Evolutionary conservation across 345 rosid genomes (phyloP), one percentile per base, ranked within the genome.

Genomic region (Brassica incana): DNA sequence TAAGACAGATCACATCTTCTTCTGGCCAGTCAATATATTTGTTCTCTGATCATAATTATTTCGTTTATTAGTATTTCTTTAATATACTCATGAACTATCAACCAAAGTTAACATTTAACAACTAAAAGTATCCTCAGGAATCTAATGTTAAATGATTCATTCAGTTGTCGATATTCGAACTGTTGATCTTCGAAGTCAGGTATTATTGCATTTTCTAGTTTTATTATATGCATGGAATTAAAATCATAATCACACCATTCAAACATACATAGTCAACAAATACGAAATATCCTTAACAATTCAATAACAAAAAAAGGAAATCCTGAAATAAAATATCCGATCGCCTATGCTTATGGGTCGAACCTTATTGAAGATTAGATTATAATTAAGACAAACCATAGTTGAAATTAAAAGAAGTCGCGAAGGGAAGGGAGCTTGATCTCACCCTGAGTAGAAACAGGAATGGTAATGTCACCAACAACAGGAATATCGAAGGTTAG

Each of bases 401-500:
- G 9, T 8, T 20, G 52, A 61, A 27, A 29, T 82, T 64, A 90
- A 65, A 90, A 87, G 71, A 82, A 14, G 83, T 92, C 96, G 8
- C 84, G 70, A 62, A 94, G 82, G 2, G 90, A 81, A 11, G 98
- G 98, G 38, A 92, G 96, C 87, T 94, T 94, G 87, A 92, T 63
- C 81, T 90, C 93, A 48, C 98, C 98, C 83, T 88, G 84, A 65
- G 59, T 87, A 7, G 89, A 84, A 68, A 94, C 54, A 67, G 97
- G 95, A 43, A 94, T 85, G 59, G 92, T 92, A 71, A 94, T 71
- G 71, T 88, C 73, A 11, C 97, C 98, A 10, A 92, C 11, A 66
- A 94, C 52, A 7, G 98, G 98, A 36, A 94, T 85, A 65, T 94
- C 98, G 62, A 94, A 73, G 79, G 83, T 81, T 72, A 94, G 88